Evolutionary conservation across 371 early-diverging fungal species (phyloP), one percentile per base, ranked within the genome.

Genomic region (Rhizopus stolonifer): DNA sequence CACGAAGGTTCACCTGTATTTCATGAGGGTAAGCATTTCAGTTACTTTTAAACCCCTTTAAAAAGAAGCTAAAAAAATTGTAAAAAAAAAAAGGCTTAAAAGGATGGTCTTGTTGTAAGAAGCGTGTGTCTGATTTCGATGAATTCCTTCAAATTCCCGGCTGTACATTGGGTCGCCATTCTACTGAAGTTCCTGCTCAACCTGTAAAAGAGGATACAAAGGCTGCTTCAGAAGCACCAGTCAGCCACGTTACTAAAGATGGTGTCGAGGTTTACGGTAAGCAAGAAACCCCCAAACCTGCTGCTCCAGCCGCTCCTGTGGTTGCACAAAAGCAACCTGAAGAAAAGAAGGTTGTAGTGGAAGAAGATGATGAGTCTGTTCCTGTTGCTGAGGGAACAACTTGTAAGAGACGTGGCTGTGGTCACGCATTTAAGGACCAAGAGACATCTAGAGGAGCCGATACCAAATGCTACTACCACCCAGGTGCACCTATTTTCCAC

Each of bases 71-170:
- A 14, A 7, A 31, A 29, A 17, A 1, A 17, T 5, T 21, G 17
- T 31, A n/a, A 3, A 36, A 33, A 24, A 33, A 21, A 45, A 13
- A 56, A 76, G 77, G 94, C 52, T 72, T 87, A 46, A 91, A 94
- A 82, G 92, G 95, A 40, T 97, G 95, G 94, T 83, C 85, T 42
- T 97, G 98, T 77, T 97, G 98, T 77, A 74, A 83, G n/a, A 93
- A 94, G 56, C 81, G 91, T 34, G 95, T 93, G 46, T 71, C 73
- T 31, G 88, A 90, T 46, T 97, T 97, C 62, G 93, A 97, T 67
- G 93, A 92, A 47, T 96, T 97, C 69, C 74, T 95, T 47, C 82
- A 87, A 51, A 88, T 94, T 49, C 77, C 83, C 21, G 93, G 93
- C 15, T 92, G 93, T 68, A 70, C 79, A 21, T 59, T 69, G 43